Percentiles rank a stretch among this genome's conserved stretches.
phyloP scores from a whole-genome alignment of 805 yeast genomes.

The Candida maris region DNA sequence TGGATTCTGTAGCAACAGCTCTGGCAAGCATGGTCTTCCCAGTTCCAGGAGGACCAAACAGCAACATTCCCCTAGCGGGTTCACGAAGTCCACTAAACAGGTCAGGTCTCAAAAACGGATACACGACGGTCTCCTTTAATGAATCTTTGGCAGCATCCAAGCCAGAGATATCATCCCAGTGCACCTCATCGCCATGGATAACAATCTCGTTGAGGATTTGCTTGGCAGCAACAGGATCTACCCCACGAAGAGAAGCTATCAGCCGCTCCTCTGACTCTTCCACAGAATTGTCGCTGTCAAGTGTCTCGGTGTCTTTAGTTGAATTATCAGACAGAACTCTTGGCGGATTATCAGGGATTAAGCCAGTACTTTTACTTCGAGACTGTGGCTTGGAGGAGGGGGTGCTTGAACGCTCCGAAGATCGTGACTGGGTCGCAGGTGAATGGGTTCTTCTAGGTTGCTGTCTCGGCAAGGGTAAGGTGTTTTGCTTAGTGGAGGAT shows the following conservation, averaged over 20 bases:
- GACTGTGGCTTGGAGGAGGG: slow-evolving; percentile 7
- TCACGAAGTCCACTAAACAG: slow-evolving; percentile 85
- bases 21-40: slow-evolving; percentile 97
- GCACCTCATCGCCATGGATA: slow-evolving; percentile 84
- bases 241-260: slow-evolving; percentile 55
- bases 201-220: slow-evolving; percentile 87
- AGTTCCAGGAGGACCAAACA: slow-evolving; percentile 99
- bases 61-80: slow-evolving; percentile 93
- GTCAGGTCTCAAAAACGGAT: slow-evolving; percentile 93
- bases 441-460: slow-evolving; percentile 4
- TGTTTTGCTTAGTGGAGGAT: slow-evolving; percentile 1
- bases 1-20: slow-evolving; percentile 94
- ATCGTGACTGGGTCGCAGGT: slow-evolving; percentile 14
- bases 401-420: slow-evolving; percentile 4
- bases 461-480: background rate
- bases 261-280: slow-evolving; percentile 32
- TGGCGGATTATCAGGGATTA: slow-evolving; percentile 2
- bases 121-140: slow-evolving; percentile 90
- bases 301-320: slow-evolving; percentile 29
- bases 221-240: slow-evolving; percentile 73
- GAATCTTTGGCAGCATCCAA: slow-evolving; percentile 83
- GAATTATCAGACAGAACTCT: slow-evolving; percentile 20
- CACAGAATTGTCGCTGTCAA: slow-evolving; percentile 22
- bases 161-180: slow-evolving; percentile 96
- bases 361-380: background rate